phyloP scores from a whole-genome alignment of 352 stramenopile genomes.

The Phytopythium litorale region DNA sequence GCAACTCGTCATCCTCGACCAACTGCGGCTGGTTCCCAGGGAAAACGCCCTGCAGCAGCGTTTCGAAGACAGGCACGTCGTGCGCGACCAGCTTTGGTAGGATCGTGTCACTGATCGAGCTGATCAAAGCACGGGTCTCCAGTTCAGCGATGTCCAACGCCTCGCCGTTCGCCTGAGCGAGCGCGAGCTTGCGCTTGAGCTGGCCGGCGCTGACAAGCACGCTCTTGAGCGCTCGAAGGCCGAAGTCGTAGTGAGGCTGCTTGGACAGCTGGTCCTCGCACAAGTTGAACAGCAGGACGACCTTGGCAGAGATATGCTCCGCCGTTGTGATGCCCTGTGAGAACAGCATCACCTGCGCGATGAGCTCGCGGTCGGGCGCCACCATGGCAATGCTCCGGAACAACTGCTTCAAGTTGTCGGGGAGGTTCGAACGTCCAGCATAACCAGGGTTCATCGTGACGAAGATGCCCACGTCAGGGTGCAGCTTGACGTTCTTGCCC shows the following conservation, averaged over 20 bases:
- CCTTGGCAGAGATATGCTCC: constrained; percentile 94
- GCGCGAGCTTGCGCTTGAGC: constrained; percentile 93
- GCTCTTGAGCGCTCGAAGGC: constrained; percentile 98
- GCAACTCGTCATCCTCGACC: constrained; percentile 88
- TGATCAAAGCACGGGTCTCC: constrained; percentile 95
- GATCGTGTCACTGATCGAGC: constrained; percentile 98
- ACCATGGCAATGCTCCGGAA: constrained; percentile 99
- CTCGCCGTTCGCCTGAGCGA: constrained; percentile 29
- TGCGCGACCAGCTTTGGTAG: constrained; percentile 98
- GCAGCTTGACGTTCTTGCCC: constrained; percentile 93
- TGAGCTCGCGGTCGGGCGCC: constrained; percentile 97
- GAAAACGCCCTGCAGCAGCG: constrained; percentile 97
- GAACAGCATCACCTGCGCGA: constrained; percentile 99
- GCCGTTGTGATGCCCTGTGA: constrained; percentile 99
- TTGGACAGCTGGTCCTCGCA: constrained; percentile 98
- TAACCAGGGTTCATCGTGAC: constrained; percentile 99
- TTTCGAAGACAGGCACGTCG: constrained; percentile 96
- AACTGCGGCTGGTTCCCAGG: constrained; percentile 85
- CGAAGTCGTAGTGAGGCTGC: constrained; percentile 99
- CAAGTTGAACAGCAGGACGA: constrained; percentile 98
- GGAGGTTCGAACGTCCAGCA: constrained; percentile 96
- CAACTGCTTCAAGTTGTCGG: constrained; percentile 99
- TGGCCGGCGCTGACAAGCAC: constrained; percentile 98
- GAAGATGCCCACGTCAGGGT: constrained; percentile 99
- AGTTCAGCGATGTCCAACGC: constrained; percentile 58